Evolutionary conservation across 345 rosid genomes (phyloP), one percentile per base, ranked within the genome.

Genomic region (Arabidopsis arenosa): DNA sequence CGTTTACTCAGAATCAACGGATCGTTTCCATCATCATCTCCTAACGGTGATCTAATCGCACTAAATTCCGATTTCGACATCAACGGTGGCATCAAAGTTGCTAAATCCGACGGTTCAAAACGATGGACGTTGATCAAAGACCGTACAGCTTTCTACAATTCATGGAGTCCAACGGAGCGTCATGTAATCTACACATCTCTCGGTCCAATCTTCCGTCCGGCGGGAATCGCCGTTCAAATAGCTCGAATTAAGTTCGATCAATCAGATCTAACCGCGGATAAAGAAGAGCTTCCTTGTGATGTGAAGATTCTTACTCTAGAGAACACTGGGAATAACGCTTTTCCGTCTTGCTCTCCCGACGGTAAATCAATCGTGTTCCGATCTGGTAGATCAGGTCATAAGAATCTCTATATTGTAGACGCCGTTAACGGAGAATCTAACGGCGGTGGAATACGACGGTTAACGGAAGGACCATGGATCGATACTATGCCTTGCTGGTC

Each of bases 401-500:
- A 93, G 82, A 91, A 91, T 53, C 77, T 91, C 4, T 88, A 80
- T 73, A 70, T 91, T 15, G 0, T 91, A 2, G 93, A 89, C 30
- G 95, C 92, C 26, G 76, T 81, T 37, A 63, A 86, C 47, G 97
- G 95, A 5, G 97, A 92, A 83, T 69, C 76, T 40, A 12, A 83
- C 23, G 93, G 84, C 12, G 73, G 70, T 4, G 89, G 81, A 5
- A 70, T 66, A 11, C 86, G 87, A n/a, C 88, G 66, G 53, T 66
- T 93, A 55, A 93, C 94, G 8, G 80, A 87, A 0, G 97, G 98
- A 1, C 81, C 88, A 13, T 93, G 98, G 89, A 87, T 87, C 35
- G 97, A 91, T 37, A 88, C 98, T 3, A 93, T 90, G 98, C 97
- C 96, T 1, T 70, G 82, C 15, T 94, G 96, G 97, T 90, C 97